phyloP scores from a whole-genome alignment of 768 basidiomycete genomes.

The Lactifluus piperatus region DNA sequence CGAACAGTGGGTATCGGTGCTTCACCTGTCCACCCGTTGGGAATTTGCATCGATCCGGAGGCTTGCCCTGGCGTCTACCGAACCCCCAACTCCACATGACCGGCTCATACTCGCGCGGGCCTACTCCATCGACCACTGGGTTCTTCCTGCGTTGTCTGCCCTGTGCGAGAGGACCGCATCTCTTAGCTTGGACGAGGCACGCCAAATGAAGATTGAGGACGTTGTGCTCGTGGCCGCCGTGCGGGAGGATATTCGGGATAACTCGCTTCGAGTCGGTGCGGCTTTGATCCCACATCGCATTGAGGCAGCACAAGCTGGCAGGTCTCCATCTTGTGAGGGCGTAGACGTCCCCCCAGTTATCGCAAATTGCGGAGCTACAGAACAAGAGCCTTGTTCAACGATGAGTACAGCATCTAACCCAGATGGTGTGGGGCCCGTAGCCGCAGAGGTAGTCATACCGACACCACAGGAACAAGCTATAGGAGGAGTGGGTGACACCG shows the following conservation, averaged over 20 bases:
- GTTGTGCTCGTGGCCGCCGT: constrained; percentile 5
- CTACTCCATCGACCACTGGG: constrained; percentile 3
- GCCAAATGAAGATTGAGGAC: constrained; percentile 5
- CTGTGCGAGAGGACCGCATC: constrained; percentile 2
- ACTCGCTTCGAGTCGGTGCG: neutral
- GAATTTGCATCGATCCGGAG: constrained; percentile 24
- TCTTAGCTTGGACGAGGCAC: constrained; percentile 5
- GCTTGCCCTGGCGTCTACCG: neutral
- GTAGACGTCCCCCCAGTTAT: neutral
- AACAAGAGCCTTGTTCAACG: neutral
- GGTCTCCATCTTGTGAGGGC: neutral
- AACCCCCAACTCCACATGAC: constrained; percentile 1
- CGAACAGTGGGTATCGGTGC: constrained; percentile 23
- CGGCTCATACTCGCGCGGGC: constrained; percentile 4
- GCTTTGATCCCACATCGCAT: neutral
- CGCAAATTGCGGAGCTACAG: neutral
- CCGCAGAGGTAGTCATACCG: too few species aligned
- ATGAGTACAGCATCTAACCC: too few species aligned
- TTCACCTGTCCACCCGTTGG: constrained; percentile 25
- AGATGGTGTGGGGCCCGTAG: too few species aligned
- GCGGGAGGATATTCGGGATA: neutral
- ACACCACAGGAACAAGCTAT: too few species aligned
- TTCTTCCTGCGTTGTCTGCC: constrained; percentile 2
- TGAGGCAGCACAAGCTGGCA: neutral
- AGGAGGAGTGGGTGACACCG: too few species aligned